These are phyloP conservation scores for Sporothrix humicola DNA, from an alignment of 2,329 filamentous ascomycete species.

Conservation along the genomic window DNA sequence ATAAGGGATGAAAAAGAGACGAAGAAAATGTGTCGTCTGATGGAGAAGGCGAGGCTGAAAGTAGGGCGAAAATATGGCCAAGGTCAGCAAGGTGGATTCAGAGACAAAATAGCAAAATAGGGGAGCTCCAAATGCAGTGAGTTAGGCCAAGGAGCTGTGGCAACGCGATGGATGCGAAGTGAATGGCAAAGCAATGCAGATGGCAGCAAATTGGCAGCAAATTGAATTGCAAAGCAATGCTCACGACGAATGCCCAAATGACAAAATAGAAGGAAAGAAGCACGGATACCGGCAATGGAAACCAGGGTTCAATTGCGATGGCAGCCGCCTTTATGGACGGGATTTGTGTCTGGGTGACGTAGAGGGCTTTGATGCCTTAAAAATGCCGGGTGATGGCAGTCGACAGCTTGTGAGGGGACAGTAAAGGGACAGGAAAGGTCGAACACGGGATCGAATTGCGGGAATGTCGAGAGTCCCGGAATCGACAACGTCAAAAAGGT, in stretches of 20 bases:
- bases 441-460: not conserved
- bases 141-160: not conserved
- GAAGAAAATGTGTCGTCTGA: constrained; percentile 13
- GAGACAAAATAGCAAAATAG: not conserved
- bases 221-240: not conserved
- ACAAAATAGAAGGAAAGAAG: not conserved
- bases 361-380: constrained; percentile 33
- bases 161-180: not conserved
- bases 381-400: not conserved
- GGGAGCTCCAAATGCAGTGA: not conserved
- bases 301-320: not conserved
- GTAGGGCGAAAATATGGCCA: not conserved
- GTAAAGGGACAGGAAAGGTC: not conserved
- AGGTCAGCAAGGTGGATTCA: constrained; percentile 7
- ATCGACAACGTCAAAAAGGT: not conserved
- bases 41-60: constrained; percentile 12
- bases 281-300: not conserved
- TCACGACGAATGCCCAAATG: not conserved
- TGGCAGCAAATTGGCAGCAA: constrained; percentile 2
- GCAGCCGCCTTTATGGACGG: not conserved
- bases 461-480: not conserved
- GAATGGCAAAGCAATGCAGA: not conserved
- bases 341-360: constrained; percentile 31
- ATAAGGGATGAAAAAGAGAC: not conserved
- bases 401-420: not conserved